Evolutionary conservation across 2,329 filamentous ascomycete genomes (phyloP).

Genomic region (Cladosporium halotolerans): DNA sequence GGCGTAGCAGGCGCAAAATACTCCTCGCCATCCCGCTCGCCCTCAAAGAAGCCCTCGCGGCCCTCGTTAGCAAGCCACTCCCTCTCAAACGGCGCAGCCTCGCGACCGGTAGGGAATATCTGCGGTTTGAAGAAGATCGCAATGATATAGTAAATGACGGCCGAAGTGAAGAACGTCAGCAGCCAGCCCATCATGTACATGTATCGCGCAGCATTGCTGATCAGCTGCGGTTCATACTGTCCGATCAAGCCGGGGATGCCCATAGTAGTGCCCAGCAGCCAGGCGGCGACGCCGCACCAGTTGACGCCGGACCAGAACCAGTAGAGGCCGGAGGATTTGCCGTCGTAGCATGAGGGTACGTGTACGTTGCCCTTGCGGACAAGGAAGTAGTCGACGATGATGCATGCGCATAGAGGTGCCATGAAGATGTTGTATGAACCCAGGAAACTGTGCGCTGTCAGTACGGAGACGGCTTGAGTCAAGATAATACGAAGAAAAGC

Average conservation of each 20-base stretch:
- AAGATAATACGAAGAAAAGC: neutral
- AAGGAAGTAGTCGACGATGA: slow-evolving; percentile 38
- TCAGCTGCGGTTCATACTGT: slow-evolving; percentile 12
- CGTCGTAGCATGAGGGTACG: slow-evolving; percentile 33
- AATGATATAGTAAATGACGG: slow-evolving; percentile 5
- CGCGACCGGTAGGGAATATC: slow-evolving; percentile 8
- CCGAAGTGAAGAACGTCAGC: slow-evolving; percentile 10
- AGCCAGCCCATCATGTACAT: slow-evolving; percentile 11
- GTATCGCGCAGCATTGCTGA: slow-evolving; percentile 8
- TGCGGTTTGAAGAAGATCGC: slow-evolving; percentile 5
- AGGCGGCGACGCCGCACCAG: slow-evolving; percentile 4
- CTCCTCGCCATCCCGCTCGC: slow-evolving; percentile 2
- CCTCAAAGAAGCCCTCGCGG: slow-evolving; percentile 12
- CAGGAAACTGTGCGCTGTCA: slow-evolving; percentile 33
- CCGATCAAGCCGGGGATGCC: slow-evolving; percentile 12
- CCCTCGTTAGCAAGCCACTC: slow-evolving; percentile 13
- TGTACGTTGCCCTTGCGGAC: slow-evolving; percentile 38
- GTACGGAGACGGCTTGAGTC: neutral
- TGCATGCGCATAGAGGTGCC: slow-evolving; percentile 34
- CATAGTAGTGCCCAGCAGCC: slow-evolving; percentile 11
- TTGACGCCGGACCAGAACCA: slow-evolving; percentile 11
- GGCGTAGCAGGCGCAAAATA: slow-evolving; percentile 12
- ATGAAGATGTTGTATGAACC: slow-evolving; percentile 39
- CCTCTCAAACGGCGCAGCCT: slow-evolving; percentile 6
- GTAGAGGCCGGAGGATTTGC: slow-evolving; percentile 7